phyloP scores from a whole-genome alignment of 1,284 basidiomycete species.

The Irpex sp. region DNA sequence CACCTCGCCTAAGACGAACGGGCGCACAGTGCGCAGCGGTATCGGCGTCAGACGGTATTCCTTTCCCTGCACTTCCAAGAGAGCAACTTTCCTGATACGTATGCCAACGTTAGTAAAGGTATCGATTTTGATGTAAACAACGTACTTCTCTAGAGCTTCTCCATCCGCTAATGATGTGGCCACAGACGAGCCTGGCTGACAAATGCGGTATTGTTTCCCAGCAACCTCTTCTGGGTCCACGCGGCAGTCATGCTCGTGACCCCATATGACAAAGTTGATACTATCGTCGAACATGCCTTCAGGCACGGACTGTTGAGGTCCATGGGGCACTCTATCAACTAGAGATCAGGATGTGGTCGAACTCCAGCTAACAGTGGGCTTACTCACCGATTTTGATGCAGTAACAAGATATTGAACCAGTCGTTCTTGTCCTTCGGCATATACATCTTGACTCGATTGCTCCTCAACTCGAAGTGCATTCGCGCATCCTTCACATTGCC shows the following conservation, averaged over 20 bases:
- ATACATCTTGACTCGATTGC: slow-evolving; percentile 93
- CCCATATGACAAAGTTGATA: slow-evolving; percentile 94
- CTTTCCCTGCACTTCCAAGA: slow-evolving; percentile 83
- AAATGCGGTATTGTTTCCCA: slow-evolving; percentile 89
- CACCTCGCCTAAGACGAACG: slow-evolving; percentile 91
- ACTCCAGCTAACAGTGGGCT: not conserved
- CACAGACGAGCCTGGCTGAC: slow-evolving; percentile 93
- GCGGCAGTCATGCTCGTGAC: slow-evolving; percentile 97
- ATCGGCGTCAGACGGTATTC: slow-evolving; percentile 86
- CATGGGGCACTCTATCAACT: slow-evolving; percentile 80
- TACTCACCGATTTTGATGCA: slow-evolving; percentile 92
- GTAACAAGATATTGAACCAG: slow-evolving; percentile 93
- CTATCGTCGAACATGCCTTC: slow-evolving; percentile 98
- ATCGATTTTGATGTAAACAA: slow-evolving; percentile 11
- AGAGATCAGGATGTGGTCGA: slow-evolving; percentile 1
- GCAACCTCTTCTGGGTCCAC: slow-evolving; percentile 89
- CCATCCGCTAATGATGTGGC: slow-evolving; percentile 93
- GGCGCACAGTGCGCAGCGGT: slow-evolving; percentile 86
- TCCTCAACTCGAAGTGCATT: slow-evolving; percentile 93
- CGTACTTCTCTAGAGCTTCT: slow-evolving; percentile 85
- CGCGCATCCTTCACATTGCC: slow-evolving; percentile 96
- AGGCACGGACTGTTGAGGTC: slow-evolving; percentile 89
- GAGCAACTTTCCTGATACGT: slow-evolving; percentile 73
- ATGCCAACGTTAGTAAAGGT: slow-evolving; percentile 2
- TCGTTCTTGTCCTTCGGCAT: slow-evolving; percentile 86